Evolutionary conservation across 2,329 filamentous ascomycete species (phyloP).

Genomic region (Ilyonectria destructans): DNA sequence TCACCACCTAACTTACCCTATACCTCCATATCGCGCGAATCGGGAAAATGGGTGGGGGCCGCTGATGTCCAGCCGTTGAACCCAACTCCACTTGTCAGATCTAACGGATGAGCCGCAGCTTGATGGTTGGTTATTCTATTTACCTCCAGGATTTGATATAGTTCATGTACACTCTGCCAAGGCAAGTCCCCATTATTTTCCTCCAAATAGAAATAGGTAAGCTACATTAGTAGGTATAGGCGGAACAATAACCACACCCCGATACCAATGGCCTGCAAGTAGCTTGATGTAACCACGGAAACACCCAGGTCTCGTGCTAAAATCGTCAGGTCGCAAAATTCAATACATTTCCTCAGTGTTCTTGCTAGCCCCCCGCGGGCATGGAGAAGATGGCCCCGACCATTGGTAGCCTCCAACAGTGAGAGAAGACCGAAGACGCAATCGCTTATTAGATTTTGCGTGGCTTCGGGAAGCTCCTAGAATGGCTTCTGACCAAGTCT

Average conservation of each 20-base stretch:
- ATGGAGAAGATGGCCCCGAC: not conserved
- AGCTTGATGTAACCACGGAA: not conserved
- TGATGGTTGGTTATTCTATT: too few species aligned
- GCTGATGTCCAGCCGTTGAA: not conserved
- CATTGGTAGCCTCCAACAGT: not conserved
- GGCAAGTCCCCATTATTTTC: too few species aligned
- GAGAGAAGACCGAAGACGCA: slow-evolving; percentile 1
- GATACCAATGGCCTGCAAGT: not conserved
- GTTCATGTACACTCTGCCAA: too few species aligned
- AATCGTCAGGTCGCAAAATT: not conserved
- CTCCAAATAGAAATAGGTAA: not conserved
- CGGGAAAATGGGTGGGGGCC: not conserved
- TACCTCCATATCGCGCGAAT: slow-evolving; percentile 4
- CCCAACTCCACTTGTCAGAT: slow-evolving; percentile 16
- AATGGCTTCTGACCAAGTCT: slow-evolving; percentile 53
- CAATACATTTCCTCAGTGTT: not conserved
- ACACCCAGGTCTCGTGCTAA: not conserved
- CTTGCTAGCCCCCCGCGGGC: not conserved
- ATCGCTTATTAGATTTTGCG: not conserved
- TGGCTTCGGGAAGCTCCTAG: slow-evolving; percentile 13
- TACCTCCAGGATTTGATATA: too few species aligned
- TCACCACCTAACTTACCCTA: slow-evolving; percentile 34
- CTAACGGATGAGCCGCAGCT: not conserved
- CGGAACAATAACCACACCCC: not conserved
- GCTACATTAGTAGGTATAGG: not conserved